These are phyloP conservation scores for Pichia paraexigua DNA, from an alignment of 805 yeast species.

Conservation along the genomic window DNA sequence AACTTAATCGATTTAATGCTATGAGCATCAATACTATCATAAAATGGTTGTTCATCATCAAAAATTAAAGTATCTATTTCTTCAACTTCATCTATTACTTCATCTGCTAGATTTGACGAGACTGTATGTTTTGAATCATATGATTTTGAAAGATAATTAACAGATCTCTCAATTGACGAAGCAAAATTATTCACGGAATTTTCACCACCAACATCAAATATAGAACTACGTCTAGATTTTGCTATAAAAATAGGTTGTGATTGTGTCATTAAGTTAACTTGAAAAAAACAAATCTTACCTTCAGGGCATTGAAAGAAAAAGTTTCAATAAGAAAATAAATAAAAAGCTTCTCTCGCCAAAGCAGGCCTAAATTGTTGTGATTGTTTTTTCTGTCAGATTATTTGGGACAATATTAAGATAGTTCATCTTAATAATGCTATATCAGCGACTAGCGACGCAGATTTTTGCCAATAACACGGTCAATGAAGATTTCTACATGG, in stretches of 20 bases:
- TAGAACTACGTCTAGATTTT: neutral
- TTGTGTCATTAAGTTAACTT: neutral
- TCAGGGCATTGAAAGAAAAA: neutral
- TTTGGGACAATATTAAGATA: too few relatives aligned
- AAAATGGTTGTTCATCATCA: neutral
- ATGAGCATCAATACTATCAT: constrained; percentile 4
- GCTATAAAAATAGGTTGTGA: neutral
- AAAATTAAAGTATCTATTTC: neutral
- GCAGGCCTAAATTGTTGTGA: too few relatives aligned
- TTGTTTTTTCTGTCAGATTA: too few relatives aligned
- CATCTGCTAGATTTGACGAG: neutral
- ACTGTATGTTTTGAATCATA: constrained; percentile 6
- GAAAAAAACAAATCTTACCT: too few relatives aligned
- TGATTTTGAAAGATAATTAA: constrained; percentile 24
- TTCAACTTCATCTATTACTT: neutral
- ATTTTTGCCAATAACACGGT: too few relatives aligned
- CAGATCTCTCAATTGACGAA: constrained; percentile 26
- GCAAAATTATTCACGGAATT: constrained; percentile 32
- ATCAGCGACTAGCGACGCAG: too few relatives aligned
- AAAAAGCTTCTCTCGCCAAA: too few relatives aligned
- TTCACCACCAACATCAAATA: constrained; percentile 28
- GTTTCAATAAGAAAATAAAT: neutral
- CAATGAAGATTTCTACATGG: too few relatives aligned
- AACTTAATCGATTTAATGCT: constrained; percentile 10
- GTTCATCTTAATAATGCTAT: too few relatives aligned